Base-by-base conservation (phyloP, 345 rosid species). In the Eucalyptus curtisii region DNA sequence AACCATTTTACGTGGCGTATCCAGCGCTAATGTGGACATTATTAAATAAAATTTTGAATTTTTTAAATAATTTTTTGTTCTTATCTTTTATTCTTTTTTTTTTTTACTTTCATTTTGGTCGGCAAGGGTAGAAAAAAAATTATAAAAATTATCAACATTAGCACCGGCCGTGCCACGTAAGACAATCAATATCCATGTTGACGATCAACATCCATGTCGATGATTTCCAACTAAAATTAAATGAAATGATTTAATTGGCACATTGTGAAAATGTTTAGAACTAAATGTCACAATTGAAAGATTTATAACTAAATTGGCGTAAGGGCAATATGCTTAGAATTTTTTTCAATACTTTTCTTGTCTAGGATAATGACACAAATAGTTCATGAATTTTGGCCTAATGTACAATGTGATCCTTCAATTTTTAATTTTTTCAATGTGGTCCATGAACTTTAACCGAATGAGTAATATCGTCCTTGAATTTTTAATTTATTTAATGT, bases 141-240 rank as follows among this genome's bases (percentile, higher is more conserved):
- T 24, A 22, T 8, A 55, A 55, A 55, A 55, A 55, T 10, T 24
- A 55, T 55, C 1, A 13, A 25, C 13, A 25, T 55, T 55, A 55
- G 3, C 3, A 25, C 13, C 9, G 1, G 6, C 3, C 1, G 3
- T 55, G 61, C 27, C 61, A 55, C 3, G 3, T 24, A 55, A 25
- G 13, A 55, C 0, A 25, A 55, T 55, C 1, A 2, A 3, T 24
- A 22, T 55, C 30, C 61, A 55, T 24, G 12, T 24, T 0, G 0
- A 55, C 30, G 5, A 55, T 55, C 30, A 55, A 25, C 13, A 22
- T 24, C 61, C 6, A 55, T 25, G 30, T 55, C 30, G 2, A 25
- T 3, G 12, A 55, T 24, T 55, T 55, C 61, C 27, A 25, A 55
- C 6, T 55, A 55, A 55, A 55, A 22, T 55, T 55, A 6, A 22